Conservation (phyloP, 1,284 basidiomycete species). For the Malassezia yamatoensis region DNA sequence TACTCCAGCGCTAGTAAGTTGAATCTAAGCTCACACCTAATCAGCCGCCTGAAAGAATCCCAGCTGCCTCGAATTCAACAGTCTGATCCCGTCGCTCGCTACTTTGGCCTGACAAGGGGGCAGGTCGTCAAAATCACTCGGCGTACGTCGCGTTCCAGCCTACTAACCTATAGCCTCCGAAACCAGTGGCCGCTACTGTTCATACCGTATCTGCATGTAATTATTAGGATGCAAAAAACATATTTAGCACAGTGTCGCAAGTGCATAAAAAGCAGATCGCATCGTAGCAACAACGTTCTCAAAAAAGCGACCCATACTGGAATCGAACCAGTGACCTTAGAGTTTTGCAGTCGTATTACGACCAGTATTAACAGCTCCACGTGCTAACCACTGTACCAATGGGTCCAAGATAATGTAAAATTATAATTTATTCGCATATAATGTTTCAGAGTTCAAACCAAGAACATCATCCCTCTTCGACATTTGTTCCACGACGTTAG, state of each 20-base stretch:
- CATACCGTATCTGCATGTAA: conserved; percentile 64
- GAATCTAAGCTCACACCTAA: not conserved
- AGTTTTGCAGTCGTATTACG: conserved; percentile 17
- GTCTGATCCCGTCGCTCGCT: conserved; percentile 88
- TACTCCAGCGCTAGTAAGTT: conserved; percentile 85
- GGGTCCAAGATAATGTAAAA: conserved; percentile 1
- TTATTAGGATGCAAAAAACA: not conserved
- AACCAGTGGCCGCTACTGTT: conserved; percentile 87
- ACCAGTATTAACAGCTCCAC: conserved; percentile 22
- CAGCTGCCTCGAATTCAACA: conserved; percentile 94
- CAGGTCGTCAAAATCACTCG: conserved; percentile 98
- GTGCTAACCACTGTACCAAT: conserved; percentile 24
- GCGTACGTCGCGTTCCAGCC: conserved; percentile 18
- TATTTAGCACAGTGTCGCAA: not conserved
- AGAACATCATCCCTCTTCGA: too few relatives aligned
- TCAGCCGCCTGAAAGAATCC: conserved; percentile 88
- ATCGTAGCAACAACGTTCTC: not conserved
- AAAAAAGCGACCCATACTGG: conserved; percentile 19
- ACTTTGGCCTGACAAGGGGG: conserved; percentile 87
- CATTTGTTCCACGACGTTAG: too few relatives aligned
- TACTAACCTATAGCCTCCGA: conserved; percentile 60
- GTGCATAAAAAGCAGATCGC: not conserved
- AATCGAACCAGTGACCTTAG: conserved; percentile 23
- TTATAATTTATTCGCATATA: too few relatives aligned
- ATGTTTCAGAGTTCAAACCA: too few relatives aligned